A percentile compares a stretch with the other conserved stretches of the same genome.
phyloP scores from a whole-genome alignment of 352 stramenopile genomes.

The Phytophthora pini region DNA sequence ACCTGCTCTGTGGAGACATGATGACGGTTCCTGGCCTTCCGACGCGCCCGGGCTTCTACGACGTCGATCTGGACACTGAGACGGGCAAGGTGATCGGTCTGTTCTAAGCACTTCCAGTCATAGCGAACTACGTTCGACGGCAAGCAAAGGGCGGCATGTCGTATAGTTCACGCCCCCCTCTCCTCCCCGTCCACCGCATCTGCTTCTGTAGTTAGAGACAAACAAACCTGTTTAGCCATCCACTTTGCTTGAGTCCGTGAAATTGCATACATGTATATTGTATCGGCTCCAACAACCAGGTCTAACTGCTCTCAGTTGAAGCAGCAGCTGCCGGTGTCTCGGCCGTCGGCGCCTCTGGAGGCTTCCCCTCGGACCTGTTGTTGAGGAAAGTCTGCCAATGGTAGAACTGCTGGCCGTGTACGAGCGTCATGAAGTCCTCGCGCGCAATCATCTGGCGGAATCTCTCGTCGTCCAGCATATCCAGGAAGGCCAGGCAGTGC shows the following conservation, averaged over 20 bases:
- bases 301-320: conserved; percentile 30
- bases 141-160: conserved; percentile 33
- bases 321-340: conserved; percentile 12
- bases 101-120: conserved; percentile 61
- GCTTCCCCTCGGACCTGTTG: conserved; percentile 66
- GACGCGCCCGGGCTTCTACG: conserved; percentile 98
- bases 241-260: conserved; percentile 1
- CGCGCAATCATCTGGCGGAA: conserved; percentile 90
- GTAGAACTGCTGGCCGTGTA: conserved; percentile 90
- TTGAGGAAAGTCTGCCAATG: conserved; percentile 91
- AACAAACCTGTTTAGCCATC: conserved; percentile 13
- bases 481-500: conserved; percentile 88
- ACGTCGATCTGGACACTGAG: conserved; percentile 96
- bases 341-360: conserved; percentile 22
- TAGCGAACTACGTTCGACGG: conserved; percentile 1
- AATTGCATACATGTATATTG: conserved; percentile 20
- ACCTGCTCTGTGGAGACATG: conserved; percentile 96
- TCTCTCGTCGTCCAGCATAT: conserved; percentile 87
- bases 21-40: conserved; percentile 99
- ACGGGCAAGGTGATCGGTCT: conserved; percentile 97
- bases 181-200: conserved; percentile 13
- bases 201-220: conserved; percentile 18
- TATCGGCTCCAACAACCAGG: not conserved
- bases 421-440: conserved; percentile 88
- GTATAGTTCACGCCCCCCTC: conserved; percentile 22